Evolutionary conservation across 495 filamentous ascomycete genomes (phyloP).

Genomic region (Baudoinia panamericana): DNA sequence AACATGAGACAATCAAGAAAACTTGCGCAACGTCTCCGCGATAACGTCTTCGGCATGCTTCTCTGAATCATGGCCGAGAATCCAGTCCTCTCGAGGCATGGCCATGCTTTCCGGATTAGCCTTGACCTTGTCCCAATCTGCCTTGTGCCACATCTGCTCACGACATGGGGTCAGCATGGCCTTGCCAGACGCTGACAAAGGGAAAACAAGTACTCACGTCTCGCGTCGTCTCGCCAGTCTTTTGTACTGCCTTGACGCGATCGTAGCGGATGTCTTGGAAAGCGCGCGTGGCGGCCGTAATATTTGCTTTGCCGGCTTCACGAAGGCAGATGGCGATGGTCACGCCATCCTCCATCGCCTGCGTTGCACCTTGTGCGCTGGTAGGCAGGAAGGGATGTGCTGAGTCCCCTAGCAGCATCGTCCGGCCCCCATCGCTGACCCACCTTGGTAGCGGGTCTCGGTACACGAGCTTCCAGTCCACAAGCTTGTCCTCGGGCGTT

Average conservation of each 20-base stretch:
- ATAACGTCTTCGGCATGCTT: conserved; percentile 12
- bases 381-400: conserved; percentile 66
- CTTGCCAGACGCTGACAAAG: background rate
- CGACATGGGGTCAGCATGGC: too few species aligned
- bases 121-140: conserved; percentile 19
- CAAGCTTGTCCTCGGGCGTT: conserved; percentile 43
- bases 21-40: conserved; percentile 3
- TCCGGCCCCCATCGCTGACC: conserved; percentile 44
- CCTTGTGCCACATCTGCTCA: conserved; percentile 22
- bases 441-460: conserved; percentile 56
- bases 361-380: conserved; percentile 56
- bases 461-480: conserved; percentile 63
- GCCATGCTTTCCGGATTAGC: conserved; percentile 12
- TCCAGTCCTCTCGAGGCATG: conserved; percentile 19
- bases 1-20: too few species aligned
- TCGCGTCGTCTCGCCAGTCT: conserved; percentile 19
- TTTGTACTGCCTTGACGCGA: conserved; percentile 20
- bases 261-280: conserved; percentile 37
- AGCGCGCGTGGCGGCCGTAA: conserved; percentile 34
- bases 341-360: conserved; percentile 61
- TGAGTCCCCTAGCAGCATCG: conserved; percentile 54
- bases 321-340: conserved; percentile 51
- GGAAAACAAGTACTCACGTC: conserved; percentile 2
- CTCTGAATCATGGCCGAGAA: conserved; percentile 17
- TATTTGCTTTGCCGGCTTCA: conserved; percentile 39